phyloP scores from a whole-genome alignment of 2,329 filamentous ascomycete genomes.

The Verticillium dahliae region DNA sequence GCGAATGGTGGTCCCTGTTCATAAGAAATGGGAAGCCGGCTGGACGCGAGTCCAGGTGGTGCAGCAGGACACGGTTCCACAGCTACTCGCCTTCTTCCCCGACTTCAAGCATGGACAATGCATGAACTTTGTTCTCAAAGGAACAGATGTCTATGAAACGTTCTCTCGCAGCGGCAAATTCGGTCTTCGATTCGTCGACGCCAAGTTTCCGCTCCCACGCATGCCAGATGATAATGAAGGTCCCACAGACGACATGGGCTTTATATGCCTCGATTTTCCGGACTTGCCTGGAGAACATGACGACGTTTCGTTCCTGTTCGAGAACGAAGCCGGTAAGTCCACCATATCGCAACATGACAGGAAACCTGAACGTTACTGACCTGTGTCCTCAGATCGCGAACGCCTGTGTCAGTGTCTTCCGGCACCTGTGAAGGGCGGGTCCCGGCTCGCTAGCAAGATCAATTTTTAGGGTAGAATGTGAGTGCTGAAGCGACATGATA shows the following conservation, averaged over 20 bases:
- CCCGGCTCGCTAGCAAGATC: conserved; percentile 24
- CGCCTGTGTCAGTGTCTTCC: conserved; percentile 44
- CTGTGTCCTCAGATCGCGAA: conserved; percentile 41
- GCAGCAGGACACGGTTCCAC: conserved; percentile 65
- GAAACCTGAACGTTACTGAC: conserved; percentile 13
- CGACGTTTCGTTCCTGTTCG: conserved; percentile 81
- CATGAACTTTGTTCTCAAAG: conserved; percentile 83
- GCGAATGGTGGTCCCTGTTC: conserved; percentile 84
- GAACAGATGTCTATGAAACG: conserved; percentile 75
- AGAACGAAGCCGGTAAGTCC: conserved; percentile 65
- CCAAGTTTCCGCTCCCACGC: conserved; percentile 79
- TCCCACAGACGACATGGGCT: conserved; percentile 57
- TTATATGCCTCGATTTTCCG: conserved; percentile 78
- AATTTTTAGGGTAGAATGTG: background rate
- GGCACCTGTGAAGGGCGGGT: conserved; percentile 47
- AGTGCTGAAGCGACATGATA: background rate
- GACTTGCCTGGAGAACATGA: conserved; percentile 91
- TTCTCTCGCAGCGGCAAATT: conserved; percentile 59
- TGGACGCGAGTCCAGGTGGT: conserved; percentile 75
- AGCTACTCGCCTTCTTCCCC: conserved; percentile 81
- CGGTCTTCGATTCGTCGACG: conserved; percentile 75
- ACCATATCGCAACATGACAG: background rate
- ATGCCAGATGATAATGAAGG: conserved; percentile 43
- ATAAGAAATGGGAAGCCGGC: conserved; percentile 90
- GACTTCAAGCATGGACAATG: conserved; percentile 81